phyloP scores from a whole-genome alignment of 768 basidiomycete genomes.

The Xanthoconium purpureum region DNA sequence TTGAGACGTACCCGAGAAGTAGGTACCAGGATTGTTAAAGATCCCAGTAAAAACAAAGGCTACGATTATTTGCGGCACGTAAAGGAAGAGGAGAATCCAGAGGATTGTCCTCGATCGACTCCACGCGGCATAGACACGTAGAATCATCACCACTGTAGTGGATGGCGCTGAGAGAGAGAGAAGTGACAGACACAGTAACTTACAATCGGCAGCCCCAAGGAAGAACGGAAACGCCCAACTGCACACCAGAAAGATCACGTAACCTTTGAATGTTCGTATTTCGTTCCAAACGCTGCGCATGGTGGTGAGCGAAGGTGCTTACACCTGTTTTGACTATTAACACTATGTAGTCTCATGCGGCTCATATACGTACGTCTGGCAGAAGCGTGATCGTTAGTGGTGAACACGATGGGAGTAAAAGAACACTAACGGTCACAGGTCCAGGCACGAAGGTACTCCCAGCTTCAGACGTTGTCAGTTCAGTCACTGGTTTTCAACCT shows the following conservation, averaged over 20 bases:
- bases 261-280: neutral
- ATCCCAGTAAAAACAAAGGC: neutral
- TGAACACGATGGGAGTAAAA: no score
- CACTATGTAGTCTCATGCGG: neutral
- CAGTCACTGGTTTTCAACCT: neutral
- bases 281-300: neutral
- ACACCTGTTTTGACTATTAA: neutral
- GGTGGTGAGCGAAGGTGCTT: neutral
- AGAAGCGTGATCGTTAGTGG: neutral
- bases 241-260: neutral
- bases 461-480: neutral
- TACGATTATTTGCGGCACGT: neutral
- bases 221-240: neutral
- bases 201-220: constrained; percentile 3
- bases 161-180: neutral
- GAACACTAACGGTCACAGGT: neutral
- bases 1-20: neutral
- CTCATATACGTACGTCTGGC: neutral
- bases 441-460: neutral
- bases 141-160: constrained; percentile 2
- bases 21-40: neutral
- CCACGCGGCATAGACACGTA: constrained; percentile 7
- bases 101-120: neutral
- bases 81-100: neutral
- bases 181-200: neutral